Percentiles rank a stretch among this genome's conserved stretches.
phyloP scores from a whole-genome alignment of 1,284 basidiomycete genomes.

The Schizophyllum amplum region DNA sequence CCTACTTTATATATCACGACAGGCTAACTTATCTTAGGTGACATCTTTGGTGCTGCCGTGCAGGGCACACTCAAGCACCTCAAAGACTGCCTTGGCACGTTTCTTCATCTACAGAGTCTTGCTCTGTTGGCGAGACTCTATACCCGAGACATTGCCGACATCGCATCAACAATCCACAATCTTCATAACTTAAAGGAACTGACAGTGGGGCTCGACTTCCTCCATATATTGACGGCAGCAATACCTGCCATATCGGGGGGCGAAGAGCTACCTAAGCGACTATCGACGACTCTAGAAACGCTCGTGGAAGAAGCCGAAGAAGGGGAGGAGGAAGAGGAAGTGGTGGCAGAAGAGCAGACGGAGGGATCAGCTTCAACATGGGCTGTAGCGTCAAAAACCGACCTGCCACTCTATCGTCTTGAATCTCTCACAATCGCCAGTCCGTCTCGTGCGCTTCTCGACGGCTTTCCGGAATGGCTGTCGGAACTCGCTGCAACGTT shows the following conservation, averaged over 20 bases:
- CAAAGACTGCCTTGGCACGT: background rate
- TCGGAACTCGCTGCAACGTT: conserved; percentile 1
- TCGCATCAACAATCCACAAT: too few species aligned
- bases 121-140: background rate
- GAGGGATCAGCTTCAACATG: background rate
- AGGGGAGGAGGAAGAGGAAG: background rate
- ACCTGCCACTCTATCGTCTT: background rate
- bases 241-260: background rate
- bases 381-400: too few species aligned
- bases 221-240: too few species aligned
- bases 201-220: too few species aligned
- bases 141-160: too few species aligned
- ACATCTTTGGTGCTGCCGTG: too few species aligned
- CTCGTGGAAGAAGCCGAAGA: background rate
- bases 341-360: background rate
- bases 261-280: background rate
- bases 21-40: too few species aligned
- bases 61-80: background rate
- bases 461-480: conserved; percentile 8
- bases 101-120: background rate
- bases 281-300: background rate
- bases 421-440: conserved; percentile 3
- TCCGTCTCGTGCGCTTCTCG: conserved; percentile 5
- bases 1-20: too few species aligned
- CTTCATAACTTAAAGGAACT: too few species aligned